Percentiles rank a stretch among this genome's conserved stretches.
Conservation (phyloP, 2,329 filamentous ascomycete species). For the Epichloe hybrida region DNA sequence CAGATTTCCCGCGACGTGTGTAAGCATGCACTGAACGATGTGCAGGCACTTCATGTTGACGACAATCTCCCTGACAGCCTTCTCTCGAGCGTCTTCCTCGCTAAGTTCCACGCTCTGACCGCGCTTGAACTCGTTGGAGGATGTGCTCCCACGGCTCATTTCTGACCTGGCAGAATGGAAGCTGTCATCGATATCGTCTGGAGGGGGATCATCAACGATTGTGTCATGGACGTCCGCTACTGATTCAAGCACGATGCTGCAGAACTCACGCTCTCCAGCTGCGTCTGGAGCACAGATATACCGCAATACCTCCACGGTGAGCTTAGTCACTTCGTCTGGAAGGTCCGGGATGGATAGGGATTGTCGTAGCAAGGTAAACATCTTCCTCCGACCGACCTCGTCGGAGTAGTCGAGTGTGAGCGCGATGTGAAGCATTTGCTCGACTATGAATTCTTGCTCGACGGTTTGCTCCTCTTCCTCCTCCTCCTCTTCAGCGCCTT, state of each 20-base stretch:
- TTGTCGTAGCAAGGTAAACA: constrained; percentile 84
- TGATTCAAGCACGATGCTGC: constrained; percentile 76
- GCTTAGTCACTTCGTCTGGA: constrained; percentile 83
- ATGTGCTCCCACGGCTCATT: constrained; percentile 52
- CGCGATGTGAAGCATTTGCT: constrained; percentile 87
- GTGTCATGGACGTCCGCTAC: constrained; percentile 95
- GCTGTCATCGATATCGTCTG: constrained; percentile 49
- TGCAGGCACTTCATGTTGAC: constrained; percentile 98
- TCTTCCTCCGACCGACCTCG: constrained; percentile 86
- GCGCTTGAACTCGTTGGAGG: constrained; percentile 32
- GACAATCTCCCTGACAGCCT: constrained; percentile 80
- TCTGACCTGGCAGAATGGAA: constrained; percentile 91
- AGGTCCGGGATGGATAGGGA: constrained; percentile 74
- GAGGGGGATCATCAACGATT: constrained; percentile 57
- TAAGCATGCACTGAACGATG: constrained; percentile 93
- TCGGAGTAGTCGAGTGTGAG: constrained; percentile 94
- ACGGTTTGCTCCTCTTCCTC: constrained; percentile 67
- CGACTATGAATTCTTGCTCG: constrained; percentile 89
- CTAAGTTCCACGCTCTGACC: constrained; percentile 30
- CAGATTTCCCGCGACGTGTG: constrained; percentile 78
- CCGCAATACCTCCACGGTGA: constrained; percentile 69
- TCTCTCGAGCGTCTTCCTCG: constrained; percentile 55
- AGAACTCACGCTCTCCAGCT: constrained; percentile 70
- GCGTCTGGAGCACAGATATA: constrained; percentile 66
- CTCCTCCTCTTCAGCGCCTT: constrained; percentile 43